phyloP scores from a whole-genome alignment of 768 basidiomycete species.

The Lactarius deliciosus region DNA sequence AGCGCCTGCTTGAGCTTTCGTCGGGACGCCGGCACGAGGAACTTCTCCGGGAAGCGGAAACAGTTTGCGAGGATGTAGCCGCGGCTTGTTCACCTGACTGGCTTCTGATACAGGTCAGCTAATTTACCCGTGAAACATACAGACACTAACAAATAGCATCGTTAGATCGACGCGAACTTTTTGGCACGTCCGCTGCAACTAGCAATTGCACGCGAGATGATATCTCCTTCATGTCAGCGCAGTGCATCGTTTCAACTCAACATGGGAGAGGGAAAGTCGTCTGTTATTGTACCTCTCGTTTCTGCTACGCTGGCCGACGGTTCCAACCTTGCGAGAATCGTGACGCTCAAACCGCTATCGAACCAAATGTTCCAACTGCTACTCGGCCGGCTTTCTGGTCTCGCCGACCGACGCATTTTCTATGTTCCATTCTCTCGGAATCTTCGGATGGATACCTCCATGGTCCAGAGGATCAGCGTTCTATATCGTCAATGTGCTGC shows the following conservation, averaged over 20 bases:
- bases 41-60: constrained; percentile 7
- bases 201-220: constrained; percentile 47
- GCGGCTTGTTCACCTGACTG: constrained; percentile 14
- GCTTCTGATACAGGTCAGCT: constrained; percentile 18
- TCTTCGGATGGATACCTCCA: too few relatives aligned
- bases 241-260: constrained; percentile 51
- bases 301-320: constrained; percentile 44
- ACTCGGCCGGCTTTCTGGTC: constrained; percentile 9
- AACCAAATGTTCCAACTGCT: constrained; percentile 51
- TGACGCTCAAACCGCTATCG: constrained; percentile 48
- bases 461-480: too few relatives aligned
- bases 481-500: too few relatives aligned
- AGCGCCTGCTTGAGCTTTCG: constrained; percentile 11
- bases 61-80: neutral
- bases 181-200: constrained; percentile 45
- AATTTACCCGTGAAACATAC: neutral
- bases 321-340: constrained; percentile 44
- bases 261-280: constrained; percentile 59
- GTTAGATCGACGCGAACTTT: constrained; percentile 48
- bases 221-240: constrained; percentile 36
- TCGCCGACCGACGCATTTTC: too few relatives aligned
- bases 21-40: neutral
- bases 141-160: neutral
- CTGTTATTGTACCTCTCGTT: constrained; percentile 50
- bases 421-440: too few relatives aligned